Evolutionary conservation across 1,139 yeast genomes (phyloP).

Genomic region (Scheffersomyces cryptocercus): DNA sequence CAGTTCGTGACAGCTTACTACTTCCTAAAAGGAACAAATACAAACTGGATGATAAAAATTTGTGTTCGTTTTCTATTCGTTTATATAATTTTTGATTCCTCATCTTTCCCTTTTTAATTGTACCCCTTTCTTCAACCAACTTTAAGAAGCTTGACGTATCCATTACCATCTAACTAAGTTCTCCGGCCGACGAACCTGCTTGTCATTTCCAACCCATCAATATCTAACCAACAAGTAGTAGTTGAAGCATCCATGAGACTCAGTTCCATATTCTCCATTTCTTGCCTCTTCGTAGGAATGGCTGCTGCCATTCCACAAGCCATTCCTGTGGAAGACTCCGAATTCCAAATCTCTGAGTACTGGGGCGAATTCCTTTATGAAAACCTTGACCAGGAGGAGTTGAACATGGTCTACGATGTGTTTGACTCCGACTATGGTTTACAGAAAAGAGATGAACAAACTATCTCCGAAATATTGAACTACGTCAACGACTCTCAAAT

Average conservation of each 20-base stretch:
- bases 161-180: not conserved
- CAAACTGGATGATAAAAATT: too few relatives aligned
- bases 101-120: not conserved
- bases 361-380: constrained; percentile 14
- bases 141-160: not conserved
- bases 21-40: too few relatives aligned
- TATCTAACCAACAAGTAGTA: not conserved
- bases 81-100: not conserved
- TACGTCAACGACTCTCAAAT: constrained; percentile 40
- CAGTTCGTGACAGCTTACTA: too few relatives aligned
- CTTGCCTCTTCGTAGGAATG: constrained; percentile 8
- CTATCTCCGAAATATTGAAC: constrained; percentile 24
- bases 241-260: not conserved
- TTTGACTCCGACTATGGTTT: constrained; percentile 1
- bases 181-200: too few relatives aligned
- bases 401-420: constrained; percentile 1
- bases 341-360: constrained; percentile 14
- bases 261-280: constrained; percentile 4
- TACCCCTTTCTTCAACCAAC: not conserved
- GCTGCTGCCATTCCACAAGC: constrained; percentile 19
- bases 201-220: too few relatives aligned
- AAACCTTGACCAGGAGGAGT: constrained; percentile 1
- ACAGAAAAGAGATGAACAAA: constrained; percentile 18
- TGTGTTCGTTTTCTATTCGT: not conserved
- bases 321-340: constrained; percentile 18